Percentiles rank a stretch among this genome's conserved stretches.
Evolutionary conservation across 225 moss, liverwort and hornwort genomes (phyloP).

Genomic region (Sphagnum contortum): DNA sequence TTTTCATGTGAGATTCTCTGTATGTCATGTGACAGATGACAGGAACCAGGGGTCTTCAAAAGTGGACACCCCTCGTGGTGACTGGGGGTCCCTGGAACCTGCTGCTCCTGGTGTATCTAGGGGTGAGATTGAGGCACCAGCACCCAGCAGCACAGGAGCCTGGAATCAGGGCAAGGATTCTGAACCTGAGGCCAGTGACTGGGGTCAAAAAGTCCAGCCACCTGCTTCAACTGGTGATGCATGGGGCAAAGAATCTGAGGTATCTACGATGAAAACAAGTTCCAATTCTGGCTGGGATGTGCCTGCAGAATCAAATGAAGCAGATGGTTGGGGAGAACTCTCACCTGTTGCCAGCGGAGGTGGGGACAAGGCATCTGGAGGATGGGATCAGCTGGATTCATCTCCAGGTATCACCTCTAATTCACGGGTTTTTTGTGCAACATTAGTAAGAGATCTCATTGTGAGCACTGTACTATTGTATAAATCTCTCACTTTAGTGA

Average conservation of each 20-base stretch:
- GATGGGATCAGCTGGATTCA: constrained; percentile 12
- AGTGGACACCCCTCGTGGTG: not conserved
- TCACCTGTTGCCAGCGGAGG: constrained; percentile 11
- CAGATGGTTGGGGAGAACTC: constrained; percentile 12
- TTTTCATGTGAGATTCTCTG: no score
- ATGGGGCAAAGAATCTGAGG: constrained; percentile 16
- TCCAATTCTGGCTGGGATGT: constrained; percentile 20
- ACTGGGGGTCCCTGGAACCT: not conserved
- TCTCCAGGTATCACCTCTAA: constrained; percentile 8
- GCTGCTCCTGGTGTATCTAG: not conserved
- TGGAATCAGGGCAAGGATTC: no score
- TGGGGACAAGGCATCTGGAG: constrained; percentile 13
- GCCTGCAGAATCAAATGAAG: constrained; percentile 7
- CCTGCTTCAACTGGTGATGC: constrained; percentile 17
- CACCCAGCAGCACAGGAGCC: no score
- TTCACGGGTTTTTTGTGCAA: no score
- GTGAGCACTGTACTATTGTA: no score
- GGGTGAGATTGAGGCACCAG: no score
- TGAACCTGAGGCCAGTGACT: no score
- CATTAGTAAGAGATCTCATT: no score
- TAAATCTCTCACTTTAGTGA: no score
- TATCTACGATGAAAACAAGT: constrained; percentile 4
- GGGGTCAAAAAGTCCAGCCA: constrained; percentile 4
- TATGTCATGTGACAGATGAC: no score
- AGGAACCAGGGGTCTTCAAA: no score